Evolutionary conservation across 2,329 filamentous ascomycete species (phyloP).

Genomic region (Leptographium wingfieldii): DNA sequence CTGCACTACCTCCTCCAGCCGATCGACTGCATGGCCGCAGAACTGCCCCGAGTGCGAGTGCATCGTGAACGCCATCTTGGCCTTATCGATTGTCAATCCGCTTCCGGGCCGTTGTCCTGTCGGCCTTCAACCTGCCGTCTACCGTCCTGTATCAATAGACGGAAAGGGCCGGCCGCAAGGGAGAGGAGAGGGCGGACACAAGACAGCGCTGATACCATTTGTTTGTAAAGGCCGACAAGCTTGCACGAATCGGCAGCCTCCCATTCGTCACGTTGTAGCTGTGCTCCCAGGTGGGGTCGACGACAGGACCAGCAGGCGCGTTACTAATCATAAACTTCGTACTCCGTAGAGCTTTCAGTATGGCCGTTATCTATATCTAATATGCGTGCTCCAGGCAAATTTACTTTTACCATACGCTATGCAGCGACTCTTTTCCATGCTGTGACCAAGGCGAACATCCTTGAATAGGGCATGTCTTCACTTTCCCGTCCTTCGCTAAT

Average conservation of each 20-base stretch:
- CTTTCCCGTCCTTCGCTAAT: background rate
- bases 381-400: background rate
- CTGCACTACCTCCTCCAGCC: slow-evolving; percentile 71
- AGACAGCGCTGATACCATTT: background rate
- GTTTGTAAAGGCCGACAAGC: background rate
- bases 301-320: background rate
- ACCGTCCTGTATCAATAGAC: too few relatives aligned
- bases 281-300: background rate
- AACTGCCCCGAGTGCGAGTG: slow-evolving; percentile 98
- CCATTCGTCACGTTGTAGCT: slow-evolving; percentile 8
- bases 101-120: background rate
- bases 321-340: too few relatives aligned
- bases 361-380: background rate
- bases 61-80: slow-evolving; percentile 83
- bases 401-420: background rate
- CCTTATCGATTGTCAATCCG: background rate
- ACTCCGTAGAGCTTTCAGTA: too few relatives aligned
- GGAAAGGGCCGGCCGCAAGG: background rate
- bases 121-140: background rate
- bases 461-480: background rate
- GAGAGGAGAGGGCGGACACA: background rate
- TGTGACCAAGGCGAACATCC: background rate
- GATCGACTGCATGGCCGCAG: slow-evolving; percentile 80
- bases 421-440: background rate
- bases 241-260: slow-evolving; percentile 7